phyloP scores from a whole-genome alignment of 2,329 filamentous ascomycete genomes.

The Alternaria sp. region DNA sequence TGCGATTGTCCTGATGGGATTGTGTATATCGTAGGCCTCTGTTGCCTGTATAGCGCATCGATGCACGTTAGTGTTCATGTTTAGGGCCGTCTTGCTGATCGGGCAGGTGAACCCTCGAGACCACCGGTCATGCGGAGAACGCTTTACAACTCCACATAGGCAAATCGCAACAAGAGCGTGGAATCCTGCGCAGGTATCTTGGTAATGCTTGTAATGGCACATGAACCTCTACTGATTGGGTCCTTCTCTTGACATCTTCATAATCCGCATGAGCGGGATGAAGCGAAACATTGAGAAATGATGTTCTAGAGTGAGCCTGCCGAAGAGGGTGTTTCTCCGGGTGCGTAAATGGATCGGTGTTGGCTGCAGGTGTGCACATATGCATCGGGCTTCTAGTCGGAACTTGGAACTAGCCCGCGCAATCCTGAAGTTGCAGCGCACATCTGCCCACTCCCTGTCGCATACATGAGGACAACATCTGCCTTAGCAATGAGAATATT shows the following conservation, averaged over 20 bases:
- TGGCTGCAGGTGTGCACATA: background rate
- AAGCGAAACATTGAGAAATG: background rate
- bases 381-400: constrained; percentile 6
- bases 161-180: background rate
- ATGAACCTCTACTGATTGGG: background rate
- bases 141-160: background rate
- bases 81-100: background rate
- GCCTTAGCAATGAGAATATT: background rate
- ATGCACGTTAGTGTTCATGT: background rate
- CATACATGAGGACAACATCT: background rate
- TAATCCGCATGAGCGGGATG: background rate
- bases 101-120: background rate
- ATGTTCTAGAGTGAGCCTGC: background rate
- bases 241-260: constrained; percentile 12
- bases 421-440: constrained; percentile 11
- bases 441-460: background rate
- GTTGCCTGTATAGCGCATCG: background rate
- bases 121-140: constrained; percentile 3
- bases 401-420: constrained; percentile 2
- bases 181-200: background rate
- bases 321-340: background rate
- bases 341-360: background rate
- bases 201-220: background rate
- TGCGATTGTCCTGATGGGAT: background rate
- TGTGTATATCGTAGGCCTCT: background rate